phyloP scores from a whole-genome alignment of 192 early-diverging fungal genomes.

The Coemansia sp. region DNA sequence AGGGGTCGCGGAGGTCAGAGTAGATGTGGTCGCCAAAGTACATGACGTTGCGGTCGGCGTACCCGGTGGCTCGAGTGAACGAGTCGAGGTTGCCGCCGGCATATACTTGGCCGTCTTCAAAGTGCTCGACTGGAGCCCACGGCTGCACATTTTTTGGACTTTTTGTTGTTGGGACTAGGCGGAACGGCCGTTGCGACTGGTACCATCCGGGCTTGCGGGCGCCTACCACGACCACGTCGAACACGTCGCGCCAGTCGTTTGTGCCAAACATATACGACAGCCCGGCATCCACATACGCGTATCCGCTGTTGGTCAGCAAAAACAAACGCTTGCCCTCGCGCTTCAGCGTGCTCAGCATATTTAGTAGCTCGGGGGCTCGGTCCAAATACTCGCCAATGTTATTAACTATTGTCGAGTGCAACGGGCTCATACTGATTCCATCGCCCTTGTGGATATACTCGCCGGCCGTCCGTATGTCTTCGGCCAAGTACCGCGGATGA shows the following conservation, averaged over 20 bases:
- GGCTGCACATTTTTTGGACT: constrained; percentile 24
- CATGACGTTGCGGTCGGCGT: constrained; percentile 58
- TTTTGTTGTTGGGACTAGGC: constrained; percentile 38
- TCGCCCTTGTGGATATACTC: constrained; percentile 56
- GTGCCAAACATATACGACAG: constrained; percentile 55
- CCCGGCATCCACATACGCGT: constrained; percentile 55
- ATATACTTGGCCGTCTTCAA: constrained; percentile 61
- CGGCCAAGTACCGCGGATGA: constrained; percentile 63
- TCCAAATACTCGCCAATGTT: constrained; percentile 56
- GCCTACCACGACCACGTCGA: constrained; percentile 62
- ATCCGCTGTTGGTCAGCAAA: constrained; percentile 61
- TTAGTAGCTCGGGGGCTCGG: constrained; percentile 51
- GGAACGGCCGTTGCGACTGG: constrained; percentile 60
- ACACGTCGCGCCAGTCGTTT: constrained; percentile 58
- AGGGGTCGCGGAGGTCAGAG: constrained; percentile 63
- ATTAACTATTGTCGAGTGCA: constrained; percentile 53
- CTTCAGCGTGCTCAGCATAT: constrained; percentile 53
- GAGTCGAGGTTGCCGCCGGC: constrained; percentile 60
- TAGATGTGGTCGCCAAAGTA: constrained; percentile 68
- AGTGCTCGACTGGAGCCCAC: constrained; percentile 56
- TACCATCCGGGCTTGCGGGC: constrained; percentile 64
- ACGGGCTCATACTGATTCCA: constrained; percentile 50
- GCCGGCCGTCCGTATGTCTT: constrained; percentile 57
- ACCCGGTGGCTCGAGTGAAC: constrained; percentile 59
- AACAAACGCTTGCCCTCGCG: constrained; percentile 57